These are phyloP conservation scores for Nigrospora oryzae DNA, from an alignment of 2,329 filamentous ascomycete genomes.

Conservation along the genomic window DNA sequence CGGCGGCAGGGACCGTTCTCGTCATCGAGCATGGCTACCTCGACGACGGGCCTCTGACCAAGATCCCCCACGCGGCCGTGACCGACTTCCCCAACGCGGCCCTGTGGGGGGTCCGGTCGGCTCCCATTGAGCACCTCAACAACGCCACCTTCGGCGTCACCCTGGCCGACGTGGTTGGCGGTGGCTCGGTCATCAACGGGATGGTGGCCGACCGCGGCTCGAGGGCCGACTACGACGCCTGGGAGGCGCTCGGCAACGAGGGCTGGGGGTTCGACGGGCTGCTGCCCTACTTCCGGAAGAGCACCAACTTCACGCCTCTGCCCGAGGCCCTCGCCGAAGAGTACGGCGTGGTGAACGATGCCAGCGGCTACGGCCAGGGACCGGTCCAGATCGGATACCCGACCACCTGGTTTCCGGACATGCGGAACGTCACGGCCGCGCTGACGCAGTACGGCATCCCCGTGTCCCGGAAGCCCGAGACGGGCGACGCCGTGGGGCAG, in stretches of 20 bases:
- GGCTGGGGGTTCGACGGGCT: conserved; percentile 27
- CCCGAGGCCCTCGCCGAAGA: background rate
- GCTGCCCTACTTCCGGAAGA: conserved; percentile 19
- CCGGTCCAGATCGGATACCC: conserved; percentile 3
- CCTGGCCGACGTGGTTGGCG: conserved; percentile 4
- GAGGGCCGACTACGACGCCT: conserved; percentile 21
- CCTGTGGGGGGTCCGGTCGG: conserved; percentile 4
- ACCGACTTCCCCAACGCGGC: background rate
- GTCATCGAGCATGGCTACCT: conserved; percentile 5
- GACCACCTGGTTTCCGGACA: conserved; percentile 1
- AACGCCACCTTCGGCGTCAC: background rate
- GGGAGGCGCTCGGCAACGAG: conserved; percentile 26
- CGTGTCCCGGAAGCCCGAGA: background rate
- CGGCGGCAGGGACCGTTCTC: background rate
- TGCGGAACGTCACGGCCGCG: background rate
- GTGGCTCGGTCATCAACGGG: conserved; percentile 12
- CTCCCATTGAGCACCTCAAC: background rate
- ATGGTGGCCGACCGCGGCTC: conserved; percentile 18
- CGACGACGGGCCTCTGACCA: background rate
- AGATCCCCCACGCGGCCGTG: conserved; percentile 3
- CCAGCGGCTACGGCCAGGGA: background rate
- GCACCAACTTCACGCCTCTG: conserved; percentile 3
- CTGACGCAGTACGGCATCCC: background rate
- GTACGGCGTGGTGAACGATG: conserved; percentile 5
- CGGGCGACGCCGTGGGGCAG: background rate